Conservation (phyloP, 345 rosid species). For the Populus davidiana region DNA sequence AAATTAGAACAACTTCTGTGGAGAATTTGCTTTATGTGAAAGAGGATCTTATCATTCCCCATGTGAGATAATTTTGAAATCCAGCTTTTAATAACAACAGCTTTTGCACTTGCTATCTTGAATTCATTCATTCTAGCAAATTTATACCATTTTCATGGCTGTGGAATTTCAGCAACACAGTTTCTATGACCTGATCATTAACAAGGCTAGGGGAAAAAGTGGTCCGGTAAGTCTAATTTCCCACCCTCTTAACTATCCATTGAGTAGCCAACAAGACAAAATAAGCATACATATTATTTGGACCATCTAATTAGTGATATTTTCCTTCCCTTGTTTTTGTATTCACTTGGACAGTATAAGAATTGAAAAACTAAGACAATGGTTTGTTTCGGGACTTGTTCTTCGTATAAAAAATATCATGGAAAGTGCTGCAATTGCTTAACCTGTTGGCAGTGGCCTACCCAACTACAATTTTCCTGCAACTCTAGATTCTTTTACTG, state of each 20-base stretch:
- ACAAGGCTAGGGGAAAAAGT: conserved; percentile 99
- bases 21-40: conserved; percentile 96
- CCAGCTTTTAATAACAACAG: background rate
- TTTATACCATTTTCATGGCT: conserved; percentile 6
- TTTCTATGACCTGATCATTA: conserved; percentile 90
- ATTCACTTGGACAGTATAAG: background rate
- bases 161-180: conserved; percentile 86
- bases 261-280: background rate
- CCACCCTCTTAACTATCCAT: background rate
- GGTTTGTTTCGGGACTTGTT: background rate
- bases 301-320: background rate
- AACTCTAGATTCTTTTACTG: background rate
- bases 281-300: background rate
- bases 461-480: background rate
- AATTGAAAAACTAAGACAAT: background rate
- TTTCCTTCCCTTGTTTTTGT: background rate
- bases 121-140: conserved; percentile 5
- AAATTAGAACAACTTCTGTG: conserved; percentile 85
- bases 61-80: conserved; percentile 49
- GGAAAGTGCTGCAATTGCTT: background rate
- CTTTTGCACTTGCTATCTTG: background rate
- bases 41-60: conserved; percentile 97
- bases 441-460: background rate
- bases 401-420: background rate
- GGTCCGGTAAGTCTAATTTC: conserved; percentile 71